These are phyloP conservation scores for Auricularia cornea DNA, from an alignment of 768 basidiomycete genomes.

Conservation along the genomic window DNA sequence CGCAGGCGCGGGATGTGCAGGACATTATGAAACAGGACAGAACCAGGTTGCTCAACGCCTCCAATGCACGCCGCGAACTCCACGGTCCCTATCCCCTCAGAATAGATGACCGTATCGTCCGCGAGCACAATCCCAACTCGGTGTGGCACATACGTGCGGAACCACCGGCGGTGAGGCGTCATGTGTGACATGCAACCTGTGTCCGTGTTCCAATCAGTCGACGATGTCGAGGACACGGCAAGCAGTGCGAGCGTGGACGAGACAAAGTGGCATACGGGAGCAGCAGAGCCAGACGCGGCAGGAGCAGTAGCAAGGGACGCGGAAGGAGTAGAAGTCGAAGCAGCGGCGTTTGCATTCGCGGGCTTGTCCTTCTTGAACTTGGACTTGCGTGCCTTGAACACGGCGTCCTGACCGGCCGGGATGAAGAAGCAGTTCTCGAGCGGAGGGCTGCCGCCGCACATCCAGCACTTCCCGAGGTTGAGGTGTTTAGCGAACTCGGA, in stretches of 20 bases:
- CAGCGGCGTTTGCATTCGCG: too few species aligned
- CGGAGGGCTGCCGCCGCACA: too few species aligned
- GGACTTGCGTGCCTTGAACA: too few species aligned
- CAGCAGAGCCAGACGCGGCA: neutral
- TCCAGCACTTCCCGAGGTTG: too few species aligned
- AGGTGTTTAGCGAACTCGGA: too few species aligned
- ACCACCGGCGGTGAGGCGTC: slow-evolving; percentile 25
- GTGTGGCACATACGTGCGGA: slow-evolving; percentile 13
- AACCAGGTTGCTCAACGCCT: neutral
- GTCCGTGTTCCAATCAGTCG: slow-evolving; percentile 21
- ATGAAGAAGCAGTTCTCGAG: too few species aligned
- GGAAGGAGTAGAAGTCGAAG: too few species aligned
- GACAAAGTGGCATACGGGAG: neutral
- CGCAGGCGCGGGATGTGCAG: slow-evolving; percentile 13
- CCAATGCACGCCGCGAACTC: slow-evolving; percentile 13
- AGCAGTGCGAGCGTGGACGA: neutral
- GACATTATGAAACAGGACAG: neutral
- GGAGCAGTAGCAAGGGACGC: too few species aligned
- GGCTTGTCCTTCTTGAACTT: too few species aligned
- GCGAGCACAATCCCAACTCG: slow-evolving; percentile 19
- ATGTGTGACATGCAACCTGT: slow-evolving; percentile 28
- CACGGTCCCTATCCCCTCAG: slow-evolving; percentile 19
- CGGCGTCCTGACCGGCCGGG: too few species aligned
- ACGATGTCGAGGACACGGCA: neutral
- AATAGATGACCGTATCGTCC: slow-evolving; percentile 15